These are phyloP conservation scores for Lasiosphaeria ovina DNA, from an alignment of 495 filamentous ascomycete genomes.

Conservation along the genomic window DNA sequence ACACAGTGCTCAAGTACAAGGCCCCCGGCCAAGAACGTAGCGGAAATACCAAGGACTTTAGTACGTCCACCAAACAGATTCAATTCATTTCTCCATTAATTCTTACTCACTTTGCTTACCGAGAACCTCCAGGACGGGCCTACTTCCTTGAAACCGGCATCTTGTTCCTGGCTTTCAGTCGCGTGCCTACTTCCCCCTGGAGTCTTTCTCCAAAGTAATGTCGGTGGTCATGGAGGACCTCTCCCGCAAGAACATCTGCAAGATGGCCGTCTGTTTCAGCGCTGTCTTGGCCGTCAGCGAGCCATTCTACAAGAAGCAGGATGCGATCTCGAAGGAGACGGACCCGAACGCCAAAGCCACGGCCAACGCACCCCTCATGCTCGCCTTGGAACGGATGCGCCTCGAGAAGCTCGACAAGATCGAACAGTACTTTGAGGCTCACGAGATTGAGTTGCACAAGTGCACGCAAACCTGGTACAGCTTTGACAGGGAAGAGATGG, in stretches of 20 bases:
- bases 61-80: no score
- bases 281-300: neutral
- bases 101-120: neutral
- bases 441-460: neutral
- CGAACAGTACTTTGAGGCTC: neutral
- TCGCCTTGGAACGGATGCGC: neutral
- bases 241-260: neutral
- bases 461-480: neutral
- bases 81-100: no score
- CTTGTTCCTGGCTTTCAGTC: neutral
- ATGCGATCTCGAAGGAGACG: neutral
- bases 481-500: neutral
- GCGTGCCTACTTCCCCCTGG: neutral
- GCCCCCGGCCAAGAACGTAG: no score
- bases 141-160: neutral
- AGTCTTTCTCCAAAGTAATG: neutral
- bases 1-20: neutral
- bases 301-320: neutral
- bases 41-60: no score
- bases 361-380: neutral
- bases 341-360: neutral
- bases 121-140: neutral
- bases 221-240: neutral
- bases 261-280: neutral
- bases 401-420: neutral